A percentile compares a stretch with the other conserved stretches of the same genome.
Conservation (phyloP, 2,329 filamentous ascomycete species). For the Clarireedia monteithiana region DNA sequence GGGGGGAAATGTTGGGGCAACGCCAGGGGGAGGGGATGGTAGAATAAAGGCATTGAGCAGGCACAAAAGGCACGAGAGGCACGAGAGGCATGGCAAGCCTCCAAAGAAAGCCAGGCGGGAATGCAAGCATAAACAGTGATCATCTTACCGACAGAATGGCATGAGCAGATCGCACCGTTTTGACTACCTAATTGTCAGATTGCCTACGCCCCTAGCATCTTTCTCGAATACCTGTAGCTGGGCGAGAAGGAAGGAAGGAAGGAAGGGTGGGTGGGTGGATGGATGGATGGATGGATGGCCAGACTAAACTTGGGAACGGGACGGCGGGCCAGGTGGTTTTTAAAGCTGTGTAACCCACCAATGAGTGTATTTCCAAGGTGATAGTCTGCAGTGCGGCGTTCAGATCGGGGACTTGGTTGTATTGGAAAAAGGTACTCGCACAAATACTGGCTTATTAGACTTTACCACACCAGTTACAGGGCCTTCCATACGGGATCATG, state of each 20-base stretch:
- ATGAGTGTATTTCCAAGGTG: background rate
- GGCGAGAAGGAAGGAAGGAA: background rate
- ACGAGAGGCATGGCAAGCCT: background rate
- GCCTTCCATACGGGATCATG: background rate
- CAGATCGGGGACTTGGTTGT: background rate
- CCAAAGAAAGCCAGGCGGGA: background rate
- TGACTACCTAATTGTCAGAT: background rate
- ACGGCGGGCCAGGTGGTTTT: background rate
- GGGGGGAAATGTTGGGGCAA: background rate
- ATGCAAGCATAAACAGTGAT: background rate
- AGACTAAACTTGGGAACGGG: background rate
- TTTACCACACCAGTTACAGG: background rate
- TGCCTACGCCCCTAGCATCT: background rate
- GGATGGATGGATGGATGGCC: too few species aligned
- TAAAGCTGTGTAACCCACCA: background rate
- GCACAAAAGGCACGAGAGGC: background rate
- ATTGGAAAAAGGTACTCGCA: background rate
- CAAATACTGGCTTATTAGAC: too few species aligned
- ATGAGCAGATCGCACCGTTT: slow-evolving; percentile 9
- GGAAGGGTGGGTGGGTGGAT: too few species aligned
- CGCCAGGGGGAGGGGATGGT: too few species aligned
- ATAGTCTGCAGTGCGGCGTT: background rate
- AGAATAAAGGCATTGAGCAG: background rate
- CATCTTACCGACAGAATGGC: slow-evolving; percentile 7
- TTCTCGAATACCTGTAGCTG: slow-evolving; percentile 1